Base-by-base conservation (phyloP, 345 rosid genomes). In the Sonneratia caseolaris region DNA sequence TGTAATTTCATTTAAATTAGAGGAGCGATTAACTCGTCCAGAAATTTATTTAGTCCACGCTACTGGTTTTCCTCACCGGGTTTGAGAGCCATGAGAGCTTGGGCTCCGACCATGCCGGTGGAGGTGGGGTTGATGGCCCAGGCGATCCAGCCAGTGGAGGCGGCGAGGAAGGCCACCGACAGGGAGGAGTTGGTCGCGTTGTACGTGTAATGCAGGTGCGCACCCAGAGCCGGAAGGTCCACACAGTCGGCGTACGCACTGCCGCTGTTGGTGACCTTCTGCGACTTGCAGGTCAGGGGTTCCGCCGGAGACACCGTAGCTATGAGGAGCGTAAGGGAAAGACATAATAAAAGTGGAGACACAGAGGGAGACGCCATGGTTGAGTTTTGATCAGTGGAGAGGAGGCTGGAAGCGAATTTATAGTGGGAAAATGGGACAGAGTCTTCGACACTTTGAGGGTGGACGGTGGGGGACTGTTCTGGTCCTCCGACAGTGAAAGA, bases 61-160 rank as follows among this genome's bases (percentile, higher is more conserved):
- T 21, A 59, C 3, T 12, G 1, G 5, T 18, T 32, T 16, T 27
- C 22, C 16, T 32, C 38, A 68, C 70, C 51, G 37, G 66, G 80
- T 59, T 69, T 73, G 68, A 80, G 69, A 18, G 96, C 96, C 9
- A 93, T 35, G 47, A 93, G 75, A 1, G 91, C 81, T 72, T 93
- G 97, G 43, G 70, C 53, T 15, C 97, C 98, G 0, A 0, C 1
- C 98, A 93, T 93, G 32, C 79, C 83, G 8, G 68, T 64, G 6
- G 27, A 81, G 24, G 78, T 82, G 3, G 89, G 97, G 64, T 93
- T 93, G 66, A 93, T 79, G 21, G 84, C 98, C 98, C 97, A 93
- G 22, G 89, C 80, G 71, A 81, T 59, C 98, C 98, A 93, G 35
- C 96, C 96, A 48, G 43, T 68, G 66, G 89, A 90, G 24, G 87